phyloP scores from a whole-genome alignment of 495 filamentous ascomycete genomes.

The Penicillium steckii region DNA sequence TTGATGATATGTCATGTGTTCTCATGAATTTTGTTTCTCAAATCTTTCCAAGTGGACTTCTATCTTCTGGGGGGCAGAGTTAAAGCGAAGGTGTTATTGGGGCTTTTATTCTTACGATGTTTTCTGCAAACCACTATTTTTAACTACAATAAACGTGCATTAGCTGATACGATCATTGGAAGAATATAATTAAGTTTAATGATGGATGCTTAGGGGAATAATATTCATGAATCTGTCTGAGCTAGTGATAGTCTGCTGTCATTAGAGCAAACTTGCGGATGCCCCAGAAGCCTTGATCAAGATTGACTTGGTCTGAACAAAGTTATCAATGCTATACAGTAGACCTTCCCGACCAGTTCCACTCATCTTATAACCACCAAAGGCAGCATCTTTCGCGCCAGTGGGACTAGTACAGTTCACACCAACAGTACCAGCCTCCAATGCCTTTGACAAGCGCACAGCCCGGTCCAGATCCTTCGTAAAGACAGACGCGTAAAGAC shows the following conservation, averaged over 20 bases:
- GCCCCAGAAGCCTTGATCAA: constrained; percentile 21
- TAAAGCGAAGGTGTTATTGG: background rate
- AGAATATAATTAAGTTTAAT: no score
- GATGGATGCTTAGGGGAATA: no score
- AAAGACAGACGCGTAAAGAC: constrained; percentile 78
- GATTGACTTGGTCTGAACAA: constrained; percentile 50
- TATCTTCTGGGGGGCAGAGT: background rate
- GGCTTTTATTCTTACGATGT: background rate
- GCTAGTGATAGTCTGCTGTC: no score
- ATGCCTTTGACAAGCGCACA: constrained; percentile 28
- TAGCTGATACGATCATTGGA: no score
- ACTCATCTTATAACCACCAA: constrained; percentile 89
- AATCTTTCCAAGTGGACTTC: background rate
- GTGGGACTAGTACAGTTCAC: constrained; percentile 73
- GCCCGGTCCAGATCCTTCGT: constrained; percentile 68
- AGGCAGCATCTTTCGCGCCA: constrained; percentile 62
- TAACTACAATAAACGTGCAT: no score
- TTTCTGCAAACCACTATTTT: no score
- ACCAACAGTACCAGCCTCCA: constrained; percentile 68
- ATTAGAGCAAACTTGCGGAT: background rate
- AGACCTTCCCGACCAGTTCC: constrained; percentile 73
- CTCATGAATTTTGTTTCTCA: background rate
- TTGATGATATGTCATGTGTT: background rate
- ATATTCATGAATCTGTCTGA: no score
- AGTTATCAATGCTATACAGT: constrained; percentile 46